A percentile compares a stretch with the other conserved stretches of the same genome.
Evolutionary conservation across 148 eudicot species (phyloP).

Genomic region (Beta vulgaris): DNA sequence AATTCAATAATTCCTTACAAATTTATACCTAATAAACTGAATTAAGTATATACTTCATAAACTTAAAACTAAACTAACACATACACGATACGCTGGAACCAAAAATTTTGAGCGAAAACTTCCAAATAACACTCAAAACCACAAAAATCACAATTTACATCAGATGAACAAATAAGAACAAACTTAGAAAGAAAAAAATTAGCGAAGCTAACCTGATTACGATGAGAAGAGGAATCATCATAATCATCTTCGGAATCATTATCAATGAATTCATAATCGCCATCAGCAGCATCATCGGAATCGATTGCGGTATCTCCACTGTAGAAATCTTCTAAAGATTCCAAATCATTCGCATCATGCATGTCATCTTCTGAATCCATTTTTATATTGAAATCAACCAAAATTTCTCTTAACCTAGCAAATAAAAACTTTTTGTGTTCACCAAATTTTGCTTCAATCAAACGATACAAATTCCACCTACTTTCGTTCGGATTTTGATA

Average conservation of each 20-base stretch:
- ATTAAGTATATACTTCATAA: neutral
- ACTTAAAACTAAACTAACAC: neutral
- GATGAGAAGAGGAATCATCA: constrained; percentile 49
- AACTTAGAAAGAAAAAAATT: neutral
- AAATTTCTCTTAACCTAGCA: neutral
- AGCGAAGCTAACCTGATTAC: constrained; percentile 42
- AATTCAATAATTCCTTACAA: too few relatives aligned
- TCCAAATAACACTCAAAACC: neutral
- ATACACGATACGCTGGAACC: too few relatives aligned
- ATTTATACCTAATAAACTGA: too few relatives aligned
- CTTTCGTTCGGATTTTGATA: neutral
- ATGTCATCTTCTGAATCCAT: constrained; percentile 82
- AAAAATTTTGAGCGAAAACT: neutral
- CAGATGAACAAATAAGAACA: neutral
- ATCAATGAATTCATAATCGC: constrained; percentile 62
- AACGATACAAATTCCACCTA: neutral
- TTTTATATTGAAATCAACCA: constrained; percentile 1
- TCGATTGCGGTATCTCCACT: constrained; percentile 60
- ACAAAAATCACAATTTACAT: neutral
- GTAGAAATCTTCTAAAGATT: constrained; percentile 59
- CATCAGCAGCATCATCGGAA: constrained; percentile 51
- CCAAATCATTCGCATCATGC: constrained; percentile 67
- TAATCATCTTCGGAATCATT: constrained; percentile 67
- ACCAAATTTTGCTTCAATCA: too few relatives aligned
- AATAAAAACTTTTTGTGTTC: too few relatives aligned